Evolutionary conservation across 306 rosid genomes (phyloP), one percentile per base, ranked within the genome.

Genomic region (Adenanthera pavonina): DNA sequence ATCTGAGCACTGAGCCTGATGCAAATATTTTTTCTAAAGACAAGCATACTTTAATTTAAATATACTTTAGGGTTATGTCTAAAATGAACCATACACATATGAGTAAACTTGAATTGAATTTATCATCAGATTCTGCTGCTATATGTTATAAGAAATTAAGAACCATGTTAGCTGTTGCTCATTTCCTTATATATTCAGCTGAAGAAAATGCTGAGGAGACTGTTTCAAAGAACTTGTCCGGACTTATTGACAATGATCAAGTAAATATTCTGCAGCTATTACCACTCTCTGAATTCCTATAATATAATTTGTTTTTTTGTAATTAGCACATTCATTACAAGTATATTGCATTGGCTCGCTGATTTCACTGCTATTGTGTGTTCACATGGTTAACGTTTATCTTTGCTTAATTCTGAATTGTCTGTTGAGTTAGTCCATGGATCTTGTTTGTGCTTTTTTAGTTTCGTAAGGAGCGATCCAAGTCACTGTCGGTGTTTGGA

Each of bases 401-500:
- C 65, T 17, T 72, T 20, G 33, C 38, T 7, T 38, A 57, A 69
- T 3, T 64, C 43, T 67, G 75, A 80, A 69, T 46, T 83, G 16
- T 69, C 68, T 80, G 46, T 43, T 54, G 69, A 80, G 75, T 82
- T 56, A 69, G 61, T 75, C 15, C 56, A 33, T 35, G 60, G 54
- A 64, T 81, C 25, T 79, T 57, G 25, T 86, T 54, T 47, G 77
- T 82, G 74, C 19, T 41, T 74, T 57, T 69, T 20, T 67, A 93
- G 95, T 83, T 91, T 81, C 91, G 78, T 69, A 95, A 81, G 86
- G 96, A 90, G 90, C 88, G 90, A 61, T 75, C 83, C 44, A 92
- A 85, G 75, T 91, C 91, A 56, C 82, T 92, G 75, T 86, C 94
- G 16, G 89, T 83, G 70, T 95, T 93, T 81, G 98, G 96, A 44